Evolutionary conservation across 2,329 filamentous ascomycete genomes (phyloP).

Genomic region (Aspergillus sclerotialis): DNA sequence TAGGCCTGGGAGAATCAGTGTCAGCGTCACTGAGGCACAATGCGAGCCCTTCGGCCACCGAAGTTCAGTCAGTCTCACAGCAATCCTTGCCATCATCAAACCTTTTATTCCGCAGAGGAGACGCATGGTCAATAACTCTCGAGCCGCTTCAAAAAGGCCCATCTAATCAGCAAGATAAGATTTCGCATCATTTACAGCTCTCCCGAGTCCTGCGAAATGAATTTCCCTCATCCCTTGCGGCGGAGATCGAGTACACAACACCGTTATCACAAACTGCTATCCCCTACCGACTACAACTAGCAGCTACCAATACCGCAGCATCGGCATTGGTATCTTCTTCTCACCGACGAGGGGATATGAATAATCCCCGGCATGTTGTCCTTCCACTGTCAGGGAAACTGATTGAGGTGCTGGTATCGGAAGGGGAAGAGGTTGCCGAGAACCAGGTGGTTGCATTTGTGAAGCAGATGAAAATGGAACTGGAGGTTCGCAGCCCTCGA

Average conservation of each 20-base stretch:
- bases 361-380: constrained; percentile 46
- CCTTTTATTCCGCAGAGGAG: constrained; percentile 50
- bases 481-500: constrained; percentile 51
- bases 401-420: constrained; percentile 52
- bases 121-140: constrained; percentile 51
- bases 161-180: constrained; percentile 12
- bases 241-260: constrained; percentile 46
- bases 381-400: constrained; percentile 54
- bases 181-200: constrained; percentile 47
- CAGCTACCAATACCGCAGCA: constrained; percentile 40
- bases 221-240: constrained; percentile 50
- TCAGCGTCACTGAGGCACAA: constrained; percentile 11
- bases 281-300: constrained; percentile 41
- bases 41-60: neutral
- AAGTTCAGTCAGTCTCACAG: constrained; percentile 8
- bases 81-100: constrained; percentile 25
- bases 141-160: constrained; percentile 21
- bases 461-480: constrained; percentile 64
- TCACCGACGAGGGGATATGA: constrained; percentile 45
- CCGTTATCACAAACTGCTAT: constrained; percentile 24
- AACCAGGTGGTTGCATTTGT: constrained; percentile 53
- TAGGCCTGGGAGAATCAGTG: constrained; percentile 26
- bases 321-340: constrained; percentile 30
- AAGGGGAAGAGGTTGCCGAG: constrained; percentile 42
- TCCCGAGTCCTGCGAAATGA: constrained; percentile 52